Base-by-base conservation (phyloP, 768 basidiomycete species). In the Tricholoma saponaceum region DNA sequence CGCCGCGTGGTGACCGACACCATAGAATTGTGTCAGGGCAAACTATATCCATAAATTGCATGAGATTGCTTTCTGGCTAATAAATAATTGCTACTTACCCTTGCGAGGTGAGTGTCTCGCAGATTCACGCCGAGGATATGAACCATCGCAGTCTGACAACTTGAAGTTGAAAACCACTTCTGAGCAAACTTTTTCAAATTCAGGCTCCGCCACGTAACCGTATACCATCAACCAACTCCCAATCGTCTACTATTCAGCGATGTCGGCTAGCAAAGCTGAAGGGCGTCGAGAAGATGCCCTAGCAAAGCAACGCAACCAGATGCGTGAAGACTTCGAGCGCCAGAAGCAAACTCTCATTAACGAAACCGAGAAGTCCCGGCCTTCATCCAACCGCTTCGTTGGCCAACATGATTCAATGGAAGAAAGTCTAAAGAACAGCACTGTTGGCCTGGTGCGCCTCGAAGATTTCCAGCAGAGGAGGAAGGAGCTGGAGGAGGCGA, bases 341-440 rank as follows among this genome's bases (percentile, higher is more conserved):
- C 88, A 92, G 69, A 91, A 91, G 64, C 84, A 88, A 67, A 81
- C 80, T 47, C 84, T 94, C 69, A 85, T 91, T 65, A 84, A 81
- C 68, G 95, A 97, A 74, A 95, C 94, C 2, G 92, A 96, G 76
- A 95, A 95, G 72, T 87, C 91, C 37, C 88, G 93, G 28, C 91
- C 94, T 4, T 90, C 92, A 0, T 74, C 84, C 3, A 87, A 89
- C 68, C 89, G 95, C 59, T 98, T 98, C 72, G 90, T 96, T 35
- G 92, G 93, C 1, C 92, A 95, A 70, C 85, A 92, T 72, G 95
- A 98, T 69, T 92, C 91, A 4, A 86, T 97, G 80, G 96, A 98
- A 70, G 96, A 98, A 58, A 81, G 85, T 6, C 80, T 98, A 52
- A 97, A 96, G 79, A 81, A 92, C 60, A 87, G 81, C 51, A 98